Base-by-base conservation (phyloP, 2,329 filamentous ascomycete species). In the Zymoseptoria ardabiliae region DNA sequence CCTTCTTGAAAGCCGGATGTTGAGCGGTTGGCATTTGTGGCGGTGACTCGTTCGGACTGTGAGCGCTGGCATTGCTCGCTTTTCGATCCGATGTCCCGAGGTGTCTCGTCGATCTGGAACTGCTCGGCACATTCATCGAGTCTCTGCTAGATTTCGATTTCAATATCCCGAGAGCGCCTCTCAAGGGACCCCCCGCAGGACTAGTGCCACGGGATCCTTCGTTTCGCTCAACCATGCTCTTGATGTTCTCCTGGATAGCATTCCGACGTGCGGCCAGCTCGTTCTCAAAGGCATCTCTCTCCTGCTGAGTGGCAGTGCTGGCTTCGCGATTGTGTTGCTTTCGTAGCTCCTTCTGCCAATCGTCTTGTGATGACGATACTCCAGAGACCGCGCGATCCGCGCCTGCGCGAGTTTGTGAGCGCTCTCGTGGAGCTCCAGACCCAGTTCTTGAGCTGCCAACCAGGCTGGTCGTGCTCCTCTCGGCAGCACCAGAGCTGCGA, bases 201-300 rank as follows among this genome's bases (percentile, higher is more conserved):
- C 72, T 74, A 28, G 64, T 60, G 49, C 66, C 66, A 52, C 72
- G 64, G 54, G 70, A 72, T 9, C 75, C 70, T 48, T 71, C 78
- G 53, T 90, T 85, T 2, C 81, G 80, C 66, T 89, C 86, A 0
- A 84, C 85, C 49, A 45, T 59, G 0, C 83, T 87, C 7, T 85
- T 88, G 51, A 92, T 76, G 65, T 85, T 87, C 72, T 92, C 88
- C 55, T 89, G 85, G 7, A 92, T 87, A 1, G 86, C 82, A 28
- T 83, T 83, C 57, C 88, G 84, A 17, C 88, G 84, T 63, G 86
- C 82, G 2, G 87, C 88, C 48, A 92, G 80, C 67, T 91, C 87
- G 56, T 81, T 84, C 19, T 87, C 85, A 69, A 92, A 91, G 25
- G 90, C 88, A 56, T 90, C 85, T 4, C 82, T 80, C 56, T 86